Base-by-base conservation (phyloP, 768 basidiomycete genomes). In the Lenzites betulinus region DNA sequence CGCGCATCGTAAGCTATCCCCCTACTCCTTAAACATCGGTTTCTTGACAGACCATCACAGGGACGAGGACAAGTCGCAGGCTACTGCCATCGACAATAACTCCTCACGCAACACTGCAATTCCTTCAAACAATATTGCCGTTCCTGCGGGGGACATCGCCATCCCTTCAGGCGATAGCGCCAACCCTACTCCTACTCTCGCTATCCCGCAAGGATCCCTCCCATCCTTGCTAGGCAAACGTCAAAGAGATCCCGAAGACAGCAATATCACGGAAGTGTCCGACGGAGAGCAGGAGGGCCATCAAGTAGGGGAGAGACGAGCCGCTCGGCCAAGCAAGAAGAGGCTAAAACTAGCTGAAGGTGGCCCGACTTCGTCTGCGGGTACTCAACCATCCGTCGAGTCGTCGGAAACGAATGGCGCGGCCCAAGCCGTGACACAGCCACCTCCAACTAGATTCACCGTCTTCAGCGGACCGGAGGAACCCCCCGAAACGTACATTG, bases 211-310 rank as follows among this genome's bases (percentile, higher is more conserved):
- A 72, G 53, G 59, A 1, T 3, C 56, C 8, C 1, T 81, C 3
- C 76, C 78, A 43, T 79, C 74, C 22, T 75, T 78, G 30, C 77
- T 90, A 18, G 89, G 89, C n/a, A 91, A 90, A 69, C 83, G 87
- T 35, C 81, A 78, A 51, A 78, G 88, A 61, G 83, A 84, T 63
- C 76, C 82, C 2, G 72, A 76, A 9, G 74, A 77, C 12, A 82
- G 78, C 64, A 75, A 77, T 52, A 65, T 77, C 22, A 72, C 77
- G 1, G 79, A 73, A 52, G 70, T 76, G 11, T 70, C 75, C 7
- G 84, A 83, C 55, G 73, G 74, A 26, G 78, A 71, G n/a, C 71
- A 78, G 56, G 78, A 78, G 50, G 78, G 70, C 12, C 72, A 68
- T 6, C 62, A 65, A 20, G 81, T 78, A 55, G 66, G 74, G 11